phyloP scores from a whole-genome alignment of 106 monocot genomes.

The Chionographis japonica region DNA sequence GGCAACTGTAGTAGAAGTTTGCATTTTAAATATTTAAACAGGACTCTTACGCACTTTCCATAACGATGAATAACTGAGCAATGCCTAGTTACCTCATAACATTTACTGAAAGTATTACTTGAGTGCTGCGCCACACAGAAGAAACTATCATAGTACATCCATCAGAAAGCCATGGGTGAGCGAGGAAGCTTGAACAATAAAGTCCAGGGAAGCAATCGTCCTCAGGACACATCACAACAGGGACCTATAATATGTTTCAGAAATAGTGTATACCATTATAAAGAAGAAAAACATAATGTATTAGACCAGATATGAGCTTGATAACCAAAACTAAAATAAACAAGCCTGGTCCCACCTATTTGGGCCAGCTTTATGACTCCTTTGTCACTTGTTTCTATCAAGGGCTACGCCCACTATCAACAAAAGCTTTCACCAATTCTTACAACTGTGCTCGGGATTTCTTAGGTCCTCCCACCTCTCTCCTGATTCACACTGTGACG shows the following conservation, averaged over 20 bases:
- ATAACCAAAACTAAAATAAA: neutral
- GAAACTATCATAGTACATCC: slow-evolving; percentile 69
- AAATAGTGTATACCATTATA: slow-evolving; percentile 3
- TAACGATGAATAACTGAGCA: neutral
- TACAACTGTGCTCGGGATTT: too few relatives aligned
- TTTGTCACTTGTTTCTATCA: too few relatives aligned
- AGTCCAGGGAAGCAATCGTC: slow-evolving; percentile 89
- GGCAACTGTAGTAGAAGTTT: slow-evolving; percentile 36
- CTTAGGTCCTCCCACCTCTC: too few relatives aligned
- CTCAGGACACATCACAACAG: slow-evolving; percentile 72
- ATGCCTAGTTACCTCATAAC: slow-evolving; percentile 44
- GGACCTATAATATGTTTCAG: slow-evolving; percentile 44
- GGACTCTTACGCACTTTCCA: neutral
- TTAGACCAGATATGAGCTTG: neutral
- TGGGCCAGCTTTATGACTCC: too few relatives aligned
- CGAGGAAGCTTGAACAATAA: slow-evolving; percentile 61
- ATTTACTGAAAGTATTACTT: slow-evolving; percentile 79
- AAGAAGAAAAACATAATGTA: slow-evolving; percentile 3
- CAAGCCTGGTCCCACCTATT: neutral
- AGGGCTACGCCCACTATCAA: too few relatives aligned
- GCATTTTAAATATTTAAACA: neutral
- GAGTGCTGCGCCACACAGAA: slow-evolving; percentile 74
- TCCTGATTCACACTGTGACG: too few relatives aligned
- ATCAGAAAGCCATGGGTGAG: slow-evolving; percentile 91
- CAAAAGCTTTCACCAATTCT: too few relatives aligned